These are phyloP conservation scores for Amniculicola lignicola DNA, from an alignment of 495 filamentous ascomycete species.

Conservation along the genomic window DNA sequence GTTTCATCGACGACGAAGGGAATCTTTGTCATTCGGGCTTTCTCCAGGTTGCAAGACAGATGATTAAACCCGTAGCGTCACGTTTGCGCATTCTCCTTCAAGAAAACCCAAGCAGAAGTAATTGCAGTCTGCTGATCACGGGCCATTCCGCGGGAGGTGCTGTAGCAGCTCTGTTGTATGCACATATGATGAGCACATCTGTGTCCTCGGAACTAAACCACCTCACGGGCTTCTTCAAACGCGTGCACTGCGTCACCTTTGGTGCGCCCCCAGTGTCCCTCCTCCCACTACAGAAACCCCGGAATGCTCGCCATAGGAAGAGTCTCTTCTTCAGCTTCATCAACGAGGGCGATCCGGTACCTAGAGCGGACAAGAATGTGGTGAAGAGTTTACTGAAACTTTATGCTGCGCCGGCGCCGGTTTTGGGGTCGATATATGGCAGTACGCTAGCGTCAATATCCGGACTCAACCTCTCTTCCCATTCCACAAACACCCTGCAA, in stretches of 20 bases:
- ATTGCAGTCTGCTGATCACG: slow-evolving; percentile 71
- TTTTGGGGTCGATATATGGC: slow-evolving; percentile 5
- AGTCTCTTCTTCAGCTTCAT: slow-evolving; percentile 72
- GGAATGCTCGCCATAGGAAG: slow-evolving; percentile 49
- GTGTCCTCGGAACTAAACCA: slow-evolving; percentile 63
- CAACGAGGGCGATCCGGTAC: slow-evolving; percentile 81
- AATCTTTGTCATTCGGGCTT: slow-evolving; percentile 80
- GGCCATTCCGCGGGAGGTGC: slow-evolving; percentile 83
- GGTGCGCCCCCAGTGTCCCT: slow-evolving; percentile 74
- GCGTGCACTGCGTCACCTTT: slow-evolving; percentile 78
- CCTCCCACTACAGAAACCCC: slow-evolving; percentile 60
- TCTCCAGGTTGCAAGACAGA: slow-evolving; percentile 67
- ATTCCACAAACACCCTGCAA: not conserved
- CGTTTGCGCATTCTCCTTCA: slow-evolving; percentile 64
- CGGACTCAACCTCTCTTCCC: slow-evolving; percentile 10
- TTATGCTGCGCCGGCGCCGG: slow-evolving; percentile 55
- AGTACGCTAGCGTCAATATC: slow-evolving; percentile 2
- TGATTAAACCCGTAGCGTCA: slow-evolving; percentile 67
- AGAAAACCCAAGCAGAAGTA: slow-evolving; percentile 62
- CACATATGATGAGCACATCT: slow-evolving; percentile 65
- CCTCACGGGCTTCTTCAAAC: slow-evolving; percentile 65
- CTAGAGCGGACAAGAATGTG: slow-evolving; percentile 71
- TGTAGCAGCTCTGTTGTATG: slow-evolving; percentile 71
- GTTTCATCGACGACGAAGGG: slow-evolving; percentile 70
- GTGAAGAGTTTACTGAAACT: slow-evolving; percentile 67